A percentile compares a stretch with the other conserved stretches of the same genome.
phyloP scores from a whole-genome alignment of 139 green algal genomes.

The Chlorella sp. region DNA sequence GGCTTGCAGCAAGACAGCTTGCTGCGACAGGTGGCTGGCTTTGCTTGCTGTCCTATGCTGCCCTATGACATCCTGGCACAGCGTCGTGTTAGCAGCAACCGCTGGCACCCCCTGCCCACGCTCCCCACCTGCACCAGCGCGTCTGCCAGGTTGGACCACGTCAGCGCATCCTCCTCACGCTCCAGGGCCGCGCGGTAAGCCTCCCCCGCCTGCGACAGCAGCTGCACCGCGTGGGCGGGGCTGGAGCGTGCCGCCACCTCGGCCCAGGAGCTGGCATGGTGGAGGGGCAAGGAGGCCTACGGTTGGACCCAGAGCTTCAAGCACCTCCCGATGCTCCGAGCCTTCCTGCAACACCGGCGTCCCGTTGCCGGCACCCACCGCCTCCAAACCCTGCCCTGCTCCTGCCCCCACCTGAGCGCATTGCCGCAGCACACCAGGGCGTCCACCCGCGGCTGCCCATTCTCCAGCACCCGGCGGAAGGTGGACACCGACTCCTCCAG shows the following conservation, averaged over 20 bases:
- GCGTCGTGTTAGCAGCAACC: no score
- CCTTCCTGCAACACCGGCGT: no score
- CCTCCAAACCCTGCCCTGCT: background rate
- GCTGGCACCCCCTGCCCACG: no score
- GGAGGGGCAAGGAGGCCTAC: no score
- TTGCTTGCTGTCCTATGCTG: no score
- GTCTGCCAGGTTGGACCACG: slow-evolving; percentile 70
- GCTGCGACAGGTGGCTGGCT: no score
- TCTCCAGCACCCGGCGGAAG: slow-evolving; percentile 56
- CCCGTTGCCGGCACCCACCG: background rate
- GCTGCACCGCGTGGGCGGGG: background rate
- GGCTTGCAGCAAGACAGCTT: no score
- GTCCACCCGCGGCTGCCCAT: background rate
- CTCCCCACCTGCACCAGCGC: slow-evolving; percentile 42
- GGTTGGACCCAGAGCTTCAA: no score
- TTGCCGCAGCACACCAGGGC: slow-evolving; percentile 23
- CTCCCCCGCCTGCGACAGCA: slow-evolving; percentile 43
- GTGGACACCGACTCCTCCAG: slow-evolving; percentile 46
- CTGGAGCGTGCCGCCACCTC: slow-evolving; percentile 31
- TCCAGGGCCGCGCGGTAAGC: slow-evolving; percentile 55
- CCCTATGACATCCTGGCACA: no score
- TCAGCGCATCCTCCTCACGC: slow-evolving; percentile 68
- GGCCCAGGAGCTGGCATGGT: slow-evolving; percentile 33
- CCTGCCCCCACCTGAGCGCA: slow-evolving; percentile 1
- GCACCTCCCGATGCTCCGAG: no score